Evolutionary conservation across 495 filamentous ascomycete species (phyloP), one percentile per base, ranked within the genome.

Genomic region (Annulohypoxylon stygium): DNA sequence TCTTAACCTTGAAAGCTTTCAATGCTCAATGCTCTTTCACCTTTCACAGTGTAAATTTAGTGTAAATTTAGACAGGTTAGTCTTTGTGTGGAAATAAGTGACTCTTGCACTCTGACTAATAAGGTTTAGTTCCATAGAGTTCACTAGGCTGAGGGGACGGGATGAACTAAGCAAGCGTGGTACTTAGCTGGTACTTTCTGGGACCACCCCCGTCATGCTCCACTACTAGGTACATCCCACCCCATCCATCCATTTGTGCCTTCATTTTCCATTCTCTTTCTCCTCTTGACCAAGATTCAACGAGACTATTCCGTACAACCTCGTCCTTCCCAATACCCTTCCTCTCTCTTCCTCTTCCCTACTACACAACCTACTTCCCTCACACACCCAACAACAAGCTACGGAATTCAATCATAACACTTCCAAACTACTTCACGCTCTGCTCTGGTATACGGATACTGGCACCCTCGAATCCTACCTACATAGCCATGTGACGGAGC

Each of bases 401-500:
- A 50, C 48, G 14, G 30, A 43, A 23, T 65, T 69, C 57, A 57
- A 45, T 51, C 59, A 53, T 63, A 34, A 12, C 18, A 61, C 30
- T 20, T 18, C 16, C 43, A 18, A 9, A 57, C 57, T 55, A 48
- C 51, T 33, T 39, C 9, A 36, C 9, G 14, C 34, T 64, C 16
- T 48, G 14, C 36, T 25, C 26, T 20, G 8, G 12, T 57, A n/a
- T 37, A 7, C 26, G 34, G 4, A 34, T 14, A 11, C 23, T 30
- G 26, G 18, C n/a, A 37, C 53, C 53, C 33, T 57, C 20, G 37
- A 45, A 33, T 34, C 61, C 53, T 20, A 64, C 36, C 61, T 60
- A 43, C 47, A 71, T 55, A 75, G 74, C 70, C 75, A 79, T 79
- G 77, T 79, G 62, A 79, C 73, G 67, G 70, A 77, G 77, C 75